phyloP scores from a whole-genome alignment of 2,329 filamentous ascomycete genomes.

The Plectosphaerella cucumerina region DNA sequence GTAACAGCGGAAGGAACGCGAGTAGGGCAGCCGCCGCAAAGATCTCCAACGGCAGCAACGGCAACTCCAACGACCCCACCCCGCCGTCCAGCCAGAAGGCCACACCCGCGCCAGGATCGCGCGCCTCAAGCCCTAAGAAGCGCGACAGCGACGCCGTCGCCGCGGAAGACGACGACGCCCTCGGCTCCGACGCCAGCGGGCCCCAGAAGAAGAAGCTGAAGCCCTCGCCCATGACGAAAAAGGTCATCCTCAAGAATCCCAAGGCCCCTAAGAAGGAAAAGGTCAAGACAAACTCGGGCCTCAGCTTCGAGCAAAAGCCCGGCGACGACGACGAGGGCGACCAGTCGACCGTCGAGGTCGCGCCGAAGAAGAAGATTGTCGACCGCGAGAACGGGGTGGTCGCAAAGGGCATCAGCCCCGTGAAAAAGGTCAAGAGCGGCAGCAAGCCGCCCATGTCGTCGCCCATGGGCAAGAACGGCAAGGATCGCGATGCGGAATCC shows the following conservation, averaged over 20 bases:
- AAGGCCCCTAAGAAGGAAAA: constrained; percentile 52
- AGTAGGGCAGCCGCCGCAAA: constrained; percentile 60
- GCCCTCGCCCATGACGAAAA: constrained; percentile 42
- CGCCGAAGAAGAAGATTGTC: constrained; percentile 26
- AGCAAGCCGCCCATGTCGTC: constrained; percentile 45
- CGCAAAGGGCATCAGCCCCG: constrained; percentile 31
- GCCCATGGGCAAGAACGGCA: constrained; percentile 44
- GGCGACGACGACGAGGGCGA: constrained; percentile 19
- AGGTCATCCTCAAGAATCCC: constrained; percentile 48
- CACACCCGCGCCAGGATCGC: constrained; percentile 52
- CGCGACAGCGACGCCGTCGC: constrained; percentile 51
- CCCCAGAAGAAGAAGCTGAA: constrained; percentile 58
- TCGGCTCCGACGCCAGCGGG: constrained; percentile 43
- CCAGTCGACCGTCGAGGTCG: constrained; percentile 20
- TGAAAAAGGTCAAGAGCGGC: constrained; percentile 34
- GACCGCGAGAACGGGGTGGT: constrained; percentile 11
- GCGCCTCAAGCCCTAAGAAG: constrained; percentile 52
- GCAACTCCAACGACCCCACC: constrained; percentile 51
- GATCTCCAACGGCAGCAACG: constrained; percentile 52
- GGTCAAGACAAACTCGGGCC: constrained; percentile 43
- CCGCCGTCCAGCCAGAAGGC: constrained; percentile 61
- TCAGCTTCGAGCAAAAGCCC: constrained; percentile 44
- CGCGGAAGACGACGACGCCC: constrained; percentile 39
- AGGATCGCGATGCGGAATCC: constrained; percentile 46
- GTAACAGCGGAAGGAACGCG: constrained; percentile 60